Percentiles rank a stretch among this genome's conserved stretches.
Evolutionary conservation across 2,329 filamentous ascomycete genomes (phyloP).

Genomic region (Ophiobolus disseminans): DNA sequence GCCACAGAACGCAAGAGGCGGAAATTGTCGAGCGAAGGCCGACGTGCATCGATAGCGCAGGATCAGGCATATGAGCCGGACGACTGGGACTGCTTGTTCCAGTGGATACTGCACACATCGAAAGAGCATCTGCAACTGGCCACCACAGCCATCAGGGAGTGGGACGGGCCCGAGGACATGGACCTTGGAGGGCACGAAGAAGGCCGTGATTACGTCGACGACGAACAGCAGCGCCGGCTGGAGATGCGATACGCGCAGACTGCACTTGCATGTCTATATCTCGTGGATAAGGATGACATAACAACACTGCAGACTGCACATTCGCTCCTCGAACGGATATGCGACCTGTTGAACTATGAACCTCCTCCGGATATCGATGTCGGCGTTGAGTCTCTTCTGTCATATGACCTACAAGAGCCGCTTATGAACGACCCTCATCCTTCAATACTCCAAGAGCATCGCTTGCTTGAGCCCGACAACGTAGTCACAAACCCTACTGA

Average conservation of each 20-base stretch:
- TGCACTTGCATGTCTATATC: constrained; percentile 71
- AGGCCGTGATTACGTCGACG: constrained; percentile 62
- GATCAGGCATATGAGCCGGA: constrained; percentile 31
- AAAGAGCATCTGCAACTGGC: constrained; percentile 67
- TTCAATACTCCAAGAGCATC: constrained; percentile 50
- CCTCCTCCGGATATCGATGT: constrained; percentile 58
- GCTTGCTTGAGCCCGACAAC: constrained; percentile 66
- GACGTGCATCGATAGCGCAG: constrained; percentile 47
- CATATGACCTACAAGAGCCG: constrained; percentile 47
- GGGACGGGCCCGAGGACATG: constrained; percentile 75
- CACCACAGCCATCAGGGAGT: constrained; percentile 70
- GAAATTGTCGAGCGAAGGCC: constrained; percentile 49
- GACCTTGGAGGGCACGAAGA: constrained; percentile 68
- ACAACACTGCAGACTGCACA: constrained; percentile 68
- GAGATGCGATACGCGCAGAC: constrained; percentile 71
- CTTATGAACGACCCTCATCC: constrained; percentile 40
- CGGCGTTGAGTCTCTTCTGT: constrained; percentile 52
- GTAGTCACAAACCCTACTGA: constrained; percentile 67
- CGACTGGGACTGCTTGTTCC: constrained; percentile 73
- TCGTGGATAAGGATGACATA: constrained; percentile 65
- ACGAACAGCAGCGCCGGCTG: constrained; percentile 66
- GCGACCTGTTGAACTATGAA: constrained; percentile 66
- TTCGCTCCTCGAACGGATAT: constrained; percentile 65
- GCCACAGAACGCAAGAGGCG: constrained; percentile 64
- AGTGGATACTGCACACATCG: constrained; percentile 70